Evolutionary conservation across 176 grass and related monocot genomes (phyloP), one percentile per base, ranked within the genome.

Genomic region (Neostapfia colusana): DNA sequence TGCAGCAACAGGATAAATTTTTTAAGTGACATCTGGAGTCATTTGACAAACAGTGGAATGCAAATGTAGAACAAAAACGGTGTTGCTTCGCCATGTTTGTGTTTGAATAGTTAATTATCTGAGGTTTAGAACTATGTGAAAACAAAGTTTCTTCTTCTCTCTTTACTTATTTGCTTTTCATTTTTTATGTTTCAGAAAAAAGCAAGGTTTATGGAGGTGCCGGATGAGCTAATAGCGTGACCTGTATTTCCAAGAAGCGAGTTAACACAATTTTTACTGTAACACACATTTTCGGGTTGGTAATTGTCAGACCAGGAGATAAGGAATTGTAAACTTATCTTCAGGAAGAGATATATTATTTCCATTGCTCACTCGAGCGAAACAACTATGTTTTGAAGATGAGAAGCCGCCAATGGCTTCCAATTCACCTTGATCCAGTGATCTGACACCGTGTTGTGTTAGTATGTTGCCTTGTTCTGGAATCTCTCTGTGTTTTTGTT

Each of bases 341-440:
- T 67, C 53, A 68, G 68, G 54, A 60, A 6, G 51, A 24, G 51
- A 59, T 60, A 10, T 64, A 76, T 55, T 81, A 59, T 36, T 15
- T 27, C 43, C 15, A 28, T 36, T 35, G 68, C 74, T 86, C 74
- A 45, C 6, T 69, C 1, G 26, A 51, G 43, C 57, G 2, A 74
- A 51, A 71, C 17, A 18, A 17, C n/a, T 78, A 60, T 73, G 79
- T 53, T 77, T 56, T 60, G 79, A 89, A 85, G 83, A 86, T 78
- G 87, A 85, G 87, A 86, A 89, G 87, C 87, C 39, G 83, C 79
- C 17, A 17, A 63, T 82, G 83, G 79, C 88, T 89, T 86, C 88
- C 88, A 82, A 63, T 79, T 89, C 74, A 73, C 48, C 2, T 45
- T 83, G 80, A 36, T 82, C 46, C 63, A 49, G 4, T 74, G 68